Evolutionary conservation across 2,329 filamentous ascomycete genomes (phyloP), one percentile per base, ranked within the genome.

Genomic region (Didymella exigua): DNA sequence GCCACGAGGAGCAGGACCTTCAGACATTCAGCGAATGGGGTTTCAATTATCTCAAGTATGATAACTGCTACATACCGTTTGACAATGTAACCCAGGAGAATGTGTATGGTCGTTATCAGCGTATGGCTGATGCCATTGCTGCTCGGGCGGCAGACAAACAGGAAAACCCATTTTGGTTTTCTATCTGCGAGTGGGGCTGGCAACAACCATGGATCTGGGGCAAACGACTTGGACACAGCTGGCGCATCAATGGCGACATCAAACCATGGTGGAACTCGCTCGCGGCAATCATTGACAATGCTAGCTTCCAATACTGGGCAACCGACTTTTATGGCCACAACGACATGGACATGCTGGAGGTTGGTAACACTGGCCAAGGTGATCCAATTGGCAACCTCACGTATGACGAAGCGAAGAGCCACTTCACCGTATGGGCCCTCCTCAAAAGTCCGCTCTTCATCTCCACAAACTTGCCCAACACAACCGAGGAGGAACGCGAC

Each of bases 1-100:
- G 52, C 2, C 52, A 54, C 50, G 84, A 88, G 62, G 67, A 75
- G 1, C 70, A 82, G 11, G 85, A 87, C 65, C 84, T 84, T 1
- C 68, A 77, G 18, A 80, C 82, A 0, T 86, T 81, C 62, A 80
- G 82, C 1, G 60, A 61, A n/a, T 69, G 66, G 65, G 66, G 60
- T 5, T 56, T 69, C 37, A 64, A 69, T 43, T 69, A 66, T 31
- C 59, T 69, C 14, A 70, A 68, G 34, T 70, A 70, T 40, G 67
- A 70, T 45, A 69, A 68, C 21, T 70, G 66, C 46, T 62, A 65
- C 38, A 73, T 77, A 18, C 74, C 74, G 5, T 63, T 58, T 36
- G 68, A 71, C 54, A 68, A 65, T 18, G 49, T 69, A 6, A 69
- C 66, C 6, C 59, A 68, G 33, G 61, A 66, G 30, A 70, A 69